phyloP scores from a whole-genome alignment of 805 yeast genomes.

The Lipomyces yamanashiensis region DNA sequence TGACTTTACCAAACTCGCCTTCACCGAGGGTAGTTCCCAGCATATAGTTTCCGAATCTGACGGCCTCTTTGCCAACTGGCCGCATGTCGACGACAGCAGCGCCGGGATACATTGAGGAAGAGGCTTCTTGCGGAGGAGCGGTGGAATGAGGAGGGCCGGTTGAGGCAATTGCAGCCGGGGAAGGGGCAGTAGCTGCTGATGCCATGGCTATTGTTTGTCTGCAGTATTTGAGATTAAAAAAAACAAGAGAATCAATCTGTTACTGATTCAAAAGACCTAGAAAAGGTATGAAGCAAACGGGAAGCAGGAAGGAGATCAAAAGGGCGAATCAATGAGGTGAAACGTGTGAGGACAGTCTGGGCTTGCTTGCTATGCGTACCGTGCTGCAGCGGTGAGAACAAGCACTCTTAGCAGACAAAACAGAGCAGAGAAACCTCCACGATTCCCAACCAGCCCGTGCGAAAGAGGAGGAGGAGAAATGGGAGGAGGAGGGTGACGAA shows the following conservation, averaged over 20 bases:
- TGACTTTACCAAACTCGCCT: slow-evolving; percentile 98
- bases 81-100: slow-evolving; percentile 30
- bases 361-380: too few relatives aligned
- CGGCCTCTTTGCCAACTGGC: slow-evolving; percentile 30
- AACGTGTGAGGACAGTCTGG: too few relatives aligned
- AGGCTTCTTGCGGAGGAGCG: neutral
- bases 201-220: neutral
- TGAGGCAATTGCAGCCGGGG: neutral
- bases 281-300: neutral
- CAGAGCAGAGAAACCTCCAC: too few relatives aligned
- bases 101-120: slow-evolving; percentile 7
- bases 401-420: too few relatives aligned
- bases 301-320: neutral
- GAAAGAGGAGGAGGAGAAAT: neutral
- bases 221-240: neutral
- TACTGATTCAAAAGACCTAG: neutral
- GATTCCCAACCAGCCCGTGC: too few relatives aligned
- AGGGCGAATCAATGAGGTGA: too few relatives aligned
- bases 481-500: neutral
- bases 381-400: too few relatives aligned
- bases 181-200: neutral
- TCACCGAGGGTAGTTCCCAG: slow-evolving; percentile 95
- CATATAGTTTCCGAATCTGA: slow-evolving; percentile 81
- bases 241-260: neutral
- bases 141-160: neutral